A percentile compares a stretch with the other conserved stretches of the same genome.
These are phyloP conservation scores for Rhynchosporium graminicola DNA, from an alignment of 2,329 filamentous ascomycete genomes.

Conservation along the genomic window DNA sequence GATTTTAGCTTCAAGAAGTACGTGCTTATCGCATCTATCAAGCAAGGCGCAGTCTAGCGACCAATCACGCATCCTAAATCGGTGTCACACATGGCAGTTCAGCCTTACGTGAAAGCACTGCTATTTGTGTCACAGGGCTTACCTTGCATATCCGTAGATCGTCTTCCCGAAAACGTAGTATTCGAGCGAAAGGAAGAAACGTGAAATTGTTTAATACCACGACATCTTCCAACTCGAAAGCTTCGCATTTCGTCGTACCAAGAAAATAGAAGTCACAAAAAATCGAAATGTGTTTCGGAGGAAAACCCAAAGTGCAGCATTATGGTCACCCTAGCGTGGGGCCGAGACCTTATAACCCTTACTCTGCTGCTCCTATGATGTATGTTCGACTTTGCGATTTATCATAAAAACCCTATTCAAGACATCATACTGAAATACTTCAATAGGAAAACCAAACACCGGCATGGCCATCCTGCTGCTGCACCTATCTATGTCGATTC, in stretches of 20 bases:
- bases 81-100: background rate
- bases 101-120: conserved; percentile 7
- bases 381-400: background rate
- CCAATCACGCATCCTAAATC: background rate
- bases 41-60: background rate
- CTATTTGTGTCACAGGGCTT: conserved; percentile 7
- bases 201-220: background rate
- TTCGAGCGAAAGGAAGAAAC: conserved; percentile 3
- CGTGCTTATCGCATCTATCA: conserved; percentile 2
- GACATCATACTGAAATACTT: background rate
- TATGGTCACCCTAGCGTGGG: conserved; percentile 8
- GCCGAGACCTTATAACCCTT: conserved; percentile 5
- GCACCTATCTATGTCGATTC: background rate
- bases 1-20: background rate
- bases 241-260: background rate
- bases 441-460: background rate
- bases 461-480: background rate
- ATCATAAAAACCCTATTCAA: background rate
- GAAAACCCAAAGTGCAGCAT: conserved; percentile 13
- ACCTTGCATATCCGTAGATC: background rate
- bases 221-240: background rate
- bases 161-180: background rate
- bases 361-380: conserved; percentile 3
- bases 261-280: background rate
- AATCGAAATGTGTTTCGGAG: conserved; percentile 11